Base-by-base conservation (phyloP, 805 yeast species). In the Deakozyma indianensis region DNA sequence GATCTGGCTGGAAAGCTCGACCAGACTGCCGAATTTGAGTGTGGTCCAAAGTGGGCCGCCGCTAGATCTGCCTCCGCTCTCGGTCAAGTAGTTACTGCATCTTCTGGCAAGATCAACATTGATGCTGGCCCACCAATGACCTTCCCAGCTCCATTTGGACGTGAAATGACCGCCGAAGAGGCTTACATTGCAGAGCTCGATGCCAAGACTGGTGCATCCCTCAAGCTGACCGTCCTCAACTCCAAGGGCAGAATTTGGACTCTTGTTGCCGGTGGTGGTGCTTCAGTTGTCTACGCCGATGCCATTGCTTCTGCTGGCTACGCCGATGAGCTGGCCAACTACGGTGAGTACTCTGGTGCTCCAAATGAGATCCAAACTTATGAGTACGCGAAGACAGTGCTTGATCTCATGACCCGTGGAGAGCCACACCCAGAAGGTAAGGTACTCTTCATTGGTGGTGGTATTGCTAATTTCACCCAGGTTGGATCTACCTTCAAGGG, bases 81-180 rank as follows among this genome's bases (percentile, higher is more conserved):
- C 23, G 72, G 72, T 42, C 52, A 48, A 22, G 54, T 56, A 29
- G 45, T 44, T 28, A 46, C 49, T 22, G 50, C 47, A 23, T 38
- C 52, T 22, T 47, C 53, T 42, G 45, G 52, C 29, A 56, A 56
- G 48, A 52, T 47, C 45, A 60, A 57, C 42, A 53, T 68, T 41
- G 72, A 68, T 48, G 68, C 67, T 45, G 72, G 72, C 25, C 72
- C 72, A 32, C 66, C 73, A 48, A 68, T 67, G 72, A 68, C 58
- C 45, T 67, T 68, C 65, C 72, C 72, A 16, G 72, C 73, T 9
- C 72, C 72, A 2, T 67, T 67, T 50, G 72, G 72, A 40, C 68
- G 72, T 27, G 73, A 68, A 47, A 52, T 66, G 54, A 51, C 68
- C 48, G 55, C 62, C 43, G 72, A 68, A 53, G 72, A 67, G 59